Evolutionary conservation across 331 rosid species (phyloP), one percentile per base, ranked within the genome.

Genomic region (Quercus tomentella): DNA sequence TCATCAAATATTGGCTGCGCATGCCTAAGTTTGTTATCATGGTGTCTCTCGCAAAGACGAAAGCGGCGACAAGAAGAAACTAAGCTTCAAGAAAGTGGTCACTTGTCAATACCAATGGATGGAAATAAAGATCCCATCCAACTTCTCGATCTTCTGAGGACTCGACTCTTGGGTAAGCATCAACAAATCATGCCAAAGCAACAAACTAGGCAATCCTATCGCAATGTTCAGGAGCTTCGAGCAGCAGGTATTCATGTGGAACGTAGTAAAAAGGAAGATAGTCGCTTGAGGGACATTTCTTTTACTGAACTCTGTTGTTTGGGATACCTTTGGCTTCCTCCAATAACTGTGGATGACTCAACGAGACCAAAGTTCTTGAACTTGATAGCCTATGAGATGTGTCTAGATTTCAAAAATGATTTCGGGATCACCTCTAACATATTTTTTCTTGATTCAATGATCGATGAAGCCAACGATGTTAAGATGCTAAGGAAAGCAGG

Each of bases 121-220:
- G 9, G 0, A 35, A 0, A 35, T 35, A 0, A 0, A 33, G 45
- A 63, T 9, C 79, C 79, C 0, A 7, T 21, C 30, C 79, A 82
- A 61, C 87, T 79, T 33, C 81, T 83, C 1, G 72, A 79, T 9
- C 78, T 70, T 70, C 79, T 82, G 23, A 58, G 73, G 55, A 65
- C 55, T 22, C 7, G 1, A 2, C 72, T 77, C 35, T 22, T 72
- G 9, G n/a, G 3, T 4, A 21, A 21, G 5, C 7, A n/a, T 16
- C 6, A 30, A 2, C 4, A 18, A 11, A 2, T 0, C 2, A 9
- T 1, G 2, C 16, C 0, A 1, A 0, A 20, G 1, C 2, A 0
- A 0, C 17, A 3, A 5, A 6, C 18, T 72, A 1, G 30, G 33
- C 41, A 3, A 65, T 56, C 52, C 52, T 43, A 45, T 12, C 52